Evolutionary conservation across 83 land plant species (phyloP).

Genomic region (Diphasiastrum complanatum): DNA sequence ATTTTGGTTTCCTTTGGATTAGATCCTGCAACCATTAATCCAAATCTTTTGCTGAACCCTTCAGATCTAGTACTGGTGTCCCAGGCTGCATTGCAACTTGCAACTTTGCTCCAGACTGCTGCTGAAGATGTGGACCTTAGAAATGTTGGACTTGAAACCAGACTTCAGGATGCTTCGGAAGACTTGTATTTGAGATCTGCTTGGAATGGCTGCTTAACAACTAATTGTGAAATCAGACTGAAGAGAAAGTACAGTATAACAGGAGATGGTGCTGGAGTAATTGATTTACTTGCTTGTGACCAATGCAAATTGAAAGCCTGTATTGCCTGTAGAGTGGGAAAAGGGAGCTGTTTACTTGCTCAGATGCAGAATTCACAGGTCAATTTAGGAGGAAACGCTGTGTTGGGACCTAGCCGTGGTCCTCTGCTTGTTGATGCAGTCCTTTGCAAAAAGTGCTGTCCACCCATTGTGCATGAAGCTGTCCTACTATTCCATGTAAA

Average conservation of each 20-base stretch:
- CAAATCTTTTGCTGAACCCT: constrained; percentile 55
- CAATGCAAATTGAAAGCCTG: constrained; percentile 1
- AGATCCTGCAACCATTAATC: constrained; percentile 85
- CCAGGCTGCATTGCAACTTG: neutral
- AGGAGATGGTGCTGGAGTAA: neutral
- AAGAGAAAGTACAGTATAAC: neutral
- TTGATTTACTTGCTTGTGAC: neutral
- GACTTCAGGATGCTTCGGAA: neutral
- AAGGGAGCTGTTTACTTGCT: neutral
- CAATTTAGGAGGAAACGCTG: neutral
- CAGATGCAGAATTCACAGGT: too few species aligned
- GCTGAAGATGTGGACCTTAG: neutral
- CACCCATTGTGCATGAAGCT: neutral
- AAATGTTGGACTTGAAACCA: neutral
- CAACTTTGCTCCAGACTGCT: neutral
- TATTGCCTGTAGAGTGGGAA: neutral
- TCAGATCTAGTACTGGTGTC: constrained; percentile 28
- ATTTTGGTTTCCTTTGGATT: constrained; percentile 66
- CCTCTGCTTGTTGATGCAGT: neutral
- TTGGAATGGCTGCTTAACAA: neutral
- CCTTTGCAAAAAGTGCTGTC: neutral
- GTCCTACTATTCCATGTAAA: neutral
- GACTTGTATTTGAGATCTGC: neutral
- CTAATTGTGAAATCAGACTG: neutral
- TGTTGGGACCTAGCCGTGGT: neutral